Evolutionary conservation across 2,329 filamentous ascomycete species (phyloP), one percentile per base, ranked within the genome.

Genomic region (Fusarium sp.): DNA sequence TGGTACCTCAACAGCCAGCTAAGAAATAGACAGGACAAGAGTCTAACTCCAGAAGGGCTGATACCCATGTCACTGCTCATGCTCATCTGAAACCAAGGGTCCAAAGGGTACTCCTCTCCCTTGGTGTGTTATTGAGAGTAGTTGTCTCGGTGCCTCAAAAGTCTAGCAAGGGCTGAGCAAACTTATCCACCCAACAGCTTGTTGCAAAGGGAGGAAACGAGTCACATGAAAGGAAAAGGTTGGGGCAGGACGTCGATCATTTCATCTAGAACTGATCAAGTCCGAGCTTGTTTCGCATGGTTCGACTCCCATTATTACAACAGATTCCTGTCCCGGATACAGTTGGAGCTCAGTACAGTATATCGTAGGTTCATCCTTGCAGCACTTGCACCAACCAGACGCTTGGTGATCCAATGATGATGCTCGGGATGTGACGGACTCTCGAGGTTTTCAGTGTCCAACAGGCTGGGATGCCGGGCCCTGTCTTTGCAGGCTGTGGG

Each of bases 391-490:
- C 32, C 21, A 43, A 18, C 27, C 11, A 28, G 27, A 28, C 27
- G 27, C 27, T 42, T 23, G 27, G 25, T 32, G 55, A 37, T 32
- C 55, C 46, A 55, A 42, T 40, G 48, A 63, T 50, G 56, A 18
- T 40, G 34, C 50, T 45, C 57, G 45, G 55, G 61, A 63, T 49
- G 57, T 69, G 50, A 68, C 58, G 56, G 56, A 58, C 48, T 69
- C 46, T 46, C 45, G 40, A 72, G 49, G 51, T 30, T 47, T 57
- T 53, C 55, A 42, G 47, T 50, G 50, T 58, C 73, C 66, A 75
- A 75, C 68, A 64, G 72, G 72, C 73, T 74, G 66, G 58, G 66
- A 72, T 71, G 41, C 66, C 66, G 68, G 72, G 48, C 54, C 55
- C 66, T 71, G 64, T 71, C 59, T 63, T 47, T 61, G 57, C 42